Base-by-base conservation (phyloP, 768 basidiomycete species). In the Glaciozyma antarctica region DNA sequence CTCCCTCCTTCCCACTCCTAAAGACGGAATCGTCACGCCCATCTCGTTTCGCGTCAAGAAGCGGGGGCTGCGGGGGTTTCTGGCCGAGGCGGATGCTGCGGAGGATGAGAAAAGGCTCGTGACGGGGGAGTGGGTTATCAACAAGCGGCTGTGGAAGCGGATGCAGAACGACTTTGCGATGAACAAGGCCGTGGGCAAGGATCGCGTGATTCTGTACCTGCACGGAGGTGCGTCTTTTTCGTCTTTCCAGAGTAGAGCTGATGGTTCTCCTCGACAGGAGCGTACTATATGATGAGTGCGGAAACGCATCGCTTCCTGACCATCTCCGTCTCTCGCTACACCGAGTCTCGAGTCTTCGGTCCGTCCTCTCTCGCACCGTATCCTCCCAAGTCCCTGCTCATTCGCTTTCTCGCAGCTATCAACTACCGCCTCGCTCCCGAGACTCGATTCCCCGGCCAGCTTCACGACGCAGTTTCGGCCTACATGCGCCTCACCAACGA, bases 381-480 rank as follows among this genome's bases (percentile, higher is more conserved):
- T 64, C 54, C 78, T 74, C 32, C 54, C 47, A 16, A 45, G 55
- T 26, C 58, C 58, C 48, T 66, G 52, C 51, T n/a, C 52, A 45
- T 32, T 44, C 48, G 21, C 12, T 21, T 32, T 9, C 5, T 1
- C 22, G 34, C 65, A 94, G 81, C 92, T 12, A 79, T 99, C 66
- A 91, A 95, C 75, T 99, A 99, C 77, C 88, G 94, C 16, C 81
- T 99, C 44, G 93, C 94, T 0, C 94, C 94, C 1, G 94, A 99
- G 77, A 91, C 91, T 7, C 82, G 83, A 51, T 99, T 98, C 77
- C 94, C 94, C 0, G 89, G 92, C 0, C 88, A 91, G 52, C 77
- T 88, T 9, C 84, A 86, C 71, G 94, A 99, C 72, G 88, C 86
- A 26, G 88, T 92, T 59, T 82, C 81, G 49, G 88, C 86, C 0